Conservation (phyloP, 441 rosid species). For the Populus hybrid region DNA sequence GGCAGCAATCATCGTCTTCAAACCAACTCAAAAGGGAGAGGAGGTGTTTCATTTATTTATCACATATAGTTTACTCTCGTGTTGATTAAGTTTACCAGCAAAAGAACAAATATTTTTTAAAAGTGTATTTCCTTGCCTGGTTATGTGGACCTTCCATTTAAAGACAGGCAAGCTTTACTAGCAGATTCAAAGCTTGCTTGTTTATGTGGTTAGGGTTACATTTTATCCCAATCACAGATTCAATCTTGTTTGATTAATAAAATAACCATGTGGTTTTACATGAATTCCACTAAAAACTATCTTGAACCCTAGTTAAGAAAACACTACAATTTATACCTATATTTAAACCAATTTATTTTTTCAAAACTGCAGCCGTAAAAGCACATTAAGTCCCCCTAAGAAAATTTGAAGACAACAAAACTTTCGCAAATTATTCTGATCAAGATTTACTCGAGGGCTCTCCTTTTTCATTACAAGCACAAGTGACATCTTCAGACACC, state of each 20-base stretch:
- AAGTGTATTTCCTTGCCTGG: neutral
- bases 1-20: conserved; percentile 66
- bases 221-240: no score
- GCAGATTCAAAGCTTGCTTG: conserved; percentile 63
- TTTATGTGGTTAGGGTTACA: conserved; percentile 5
- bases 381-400: neutral
- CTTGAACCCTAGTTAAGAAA: no score
- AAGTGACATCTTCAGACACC: neutral
- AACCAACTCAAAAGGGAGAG: conserved; percentile 60
- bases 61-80: neutral
- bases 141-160: conserved; percentile 46
- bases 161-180: conserved; percentile 64
- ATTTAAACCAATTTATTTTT: no score
- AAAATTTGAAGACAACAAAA: neutral
- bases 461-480: neutral
- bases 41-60: conserved; percentile 45
- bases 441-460: no score
- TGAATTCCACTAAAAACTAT: no score
- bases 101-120: neutral
- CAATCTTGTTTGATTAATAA: no score
- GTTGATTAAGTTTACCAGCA: neutral
- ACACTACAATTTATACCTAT: no score
- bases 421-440: neutral
- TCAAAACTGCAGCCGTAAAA: no score
- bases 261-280: no score